Evolutionary conservation across 148 eudicot species (phyloP), one percentile per base, ranked within the genome.

Genomic region (Amaranthus hypochondriacus): DNA sequence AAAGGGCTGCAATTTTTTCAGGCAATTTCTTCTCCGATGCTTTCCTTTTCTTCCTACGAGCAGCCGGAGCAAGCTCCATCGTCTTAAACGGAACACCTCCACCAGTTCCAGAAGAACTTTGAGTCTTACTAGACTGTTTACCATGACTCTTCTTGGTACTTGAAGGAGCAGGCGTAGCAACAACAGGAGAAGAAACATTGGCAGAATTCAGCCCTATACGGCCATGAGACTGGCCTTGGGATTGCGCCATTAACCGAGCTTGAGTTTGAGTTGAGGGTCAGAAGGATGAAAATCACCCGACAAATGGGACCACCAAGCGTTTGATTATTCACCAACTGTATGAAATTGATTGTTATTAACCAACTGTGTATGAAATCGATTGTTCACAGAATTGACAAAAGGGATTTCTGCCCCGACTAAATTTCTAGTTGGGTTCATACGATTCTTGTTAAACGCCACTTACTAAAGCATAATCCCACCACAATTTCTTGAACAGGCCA

Each of bases 31-130:
- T 86, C 77, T 88, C 97, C 39, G 87, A 73, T 48, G 64, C 75
- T 78, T 90, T 92, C 75, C 88, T 82, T 75, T 92, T 95, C 82
- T 80, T 90, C 81, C 89, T 84, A 74, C 83, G 84, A 84, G 88
- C 86, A 68, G 97, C 98, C 14, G 97, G 98, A 52, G 98, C 80
- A 44, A 95, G 64, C 80, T 95, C 98, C 89, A 90, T 90, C 21
- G 89, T 88, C 83, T 89, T 94, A 74, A 89, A 80, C 4, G 89
- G 91, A 2, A 88, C 82, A 48, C 83, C 87, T 0, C 83, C 69
- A 28, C 84, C 86, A 15, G 81, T 70, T 48, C 84, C 84, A 4
- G 92, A 80, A 53, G 88, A 70, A 18, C 88, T 82, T 44, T 85
- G 84, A 52, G 76, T 81, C 79, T 93, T 80, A 56, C 83, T 78